Evolutionary conservation across 1,284 basidiomycete genomes (phyloP).

Genomic region (Apiotrichum gamsii): DNA sequence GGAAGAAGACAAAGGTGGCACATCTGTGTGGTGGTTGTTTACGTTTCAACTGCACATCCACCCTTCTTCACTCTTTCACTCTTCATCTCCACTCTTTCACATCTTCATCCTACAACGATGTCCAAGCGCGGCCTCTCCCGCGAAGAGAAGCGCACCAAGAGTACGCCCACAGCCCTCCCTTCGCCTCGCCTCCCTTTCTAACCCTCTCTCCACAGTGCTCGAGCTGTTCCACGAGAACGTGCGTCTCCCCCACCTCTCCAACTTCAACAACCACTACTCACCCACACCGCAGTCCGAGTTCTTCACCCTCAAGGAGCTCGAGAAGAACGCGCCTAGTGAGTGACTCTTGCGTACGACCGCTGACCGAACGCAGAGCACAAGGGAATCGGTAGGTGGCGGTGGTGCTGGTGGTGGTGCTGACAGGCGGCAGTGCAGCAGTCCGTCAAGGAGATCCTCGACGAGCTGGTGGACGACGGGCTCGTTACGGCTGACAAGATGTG

Average conservation of each 20-base stretch:
- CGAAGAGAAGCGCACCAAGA: conserved; percentile 46
- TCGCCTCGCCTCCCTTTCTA: too few relatives aligned
- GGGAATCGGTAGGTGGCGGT: conserved; percentile 61
- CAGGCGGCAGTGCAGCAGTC: conserved; percentile 75
- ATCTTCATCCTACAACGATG: conserved; percentile 21
- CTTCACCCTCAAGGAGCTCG: conserved; percentile 76
- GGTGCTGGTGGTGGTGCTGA: too few relatives aligned
- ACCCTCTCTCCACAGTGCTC: conserved; percentile 52
- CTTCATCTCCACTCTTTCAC: not conserved
- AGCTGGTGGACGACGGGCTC: conserved; percentile 72
- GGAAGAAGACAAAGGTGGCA: too few relatives aligned
- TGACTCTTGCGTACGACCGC: not conserved
- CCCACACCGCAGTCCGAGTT: conserved; percentile 67
- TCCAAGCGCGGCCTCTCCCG: conserved; percentile 41
- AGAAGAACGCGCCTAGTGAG: conserved; percentile 55
- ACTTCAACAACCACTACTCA: too few relatives aligned
- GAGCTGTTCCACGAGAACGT: conserved; percentile 88
- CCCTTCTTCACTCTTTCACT: not conserved
- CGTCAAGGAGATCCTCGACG: conserved; percentile 80
- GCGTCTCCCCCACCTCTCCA: conserved; percentile 21
- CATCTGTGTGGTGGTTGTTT: too few relatives aligned
- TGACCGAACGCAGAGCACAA: conserved; percentile 64
- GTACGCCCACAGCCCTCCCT: conserved; percentile 17
- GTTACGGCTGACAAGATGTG: conserved; percentile 76
- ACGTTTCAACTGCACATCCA: too few relatives aligned